Evolutionary conservation across 2,329 filamentous ascomycete genomes (phyloP).

Genomic region (Lecanicillium sp.): DNA sequence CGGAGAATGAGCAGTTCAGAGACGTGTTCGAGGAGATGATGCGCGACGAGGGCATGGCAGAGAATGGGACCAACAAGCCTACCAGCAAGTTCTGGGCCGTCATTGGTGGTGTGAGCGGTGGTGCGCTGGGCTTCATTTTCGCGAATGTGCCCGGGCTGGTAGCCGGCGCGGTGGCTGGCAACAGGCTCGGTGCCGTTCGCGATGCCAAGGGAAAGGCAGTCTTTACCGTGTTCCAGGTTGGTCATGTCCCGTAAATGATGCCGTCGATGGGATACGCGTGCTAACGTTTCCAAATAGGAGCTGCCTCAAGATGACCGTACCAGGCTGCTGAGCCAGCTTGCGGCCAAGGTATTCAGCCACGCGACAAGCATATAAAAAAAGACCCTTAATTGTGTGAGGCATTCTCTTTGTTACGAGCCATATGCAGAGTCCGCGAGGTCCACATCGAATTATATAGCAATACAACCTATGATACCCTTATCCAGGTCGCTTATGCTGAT

Average conservation of each 20-base stretch:
- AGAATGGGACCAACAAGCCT: conserved; percentile 49
- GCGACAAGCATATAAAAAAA: conserved; percentile 50
- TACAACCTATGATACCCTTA: conserved; percentile 2
- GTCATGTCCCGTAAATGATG: conserved; percentile 10
- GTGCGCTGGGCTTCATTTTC: conserved; percentile 88
- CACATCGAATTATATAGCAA: conserved; percentile 3
- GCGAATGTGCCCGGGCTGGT: conserved; percentile 85
- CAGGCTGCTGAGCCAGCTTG: conserved; percentile 73
- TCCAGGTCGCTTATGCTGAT: too few relatives aligned
- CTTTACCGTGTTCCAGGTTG: conserved; percentile 72
- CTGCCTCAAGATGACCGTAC: conserved; percentile 77
- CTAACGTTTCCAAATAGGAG: conserved; percentile 43
- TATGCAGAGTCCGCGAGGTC: background rate
- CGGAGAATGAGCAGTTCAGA: conserved; percentile 77
- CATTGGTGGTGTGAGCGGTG: conserved; percentile 78
- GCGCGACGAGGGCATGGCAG: conserved; percentile 74
- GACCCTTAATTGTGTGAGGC: background rate
- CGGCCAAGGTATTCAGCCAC: conserved; percentile 78
- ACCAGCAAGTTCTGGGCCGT: conserved; percentile 80
- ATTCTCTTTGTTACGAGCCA: background rate
- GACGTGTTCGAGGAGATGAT: conserved; percentile 87
- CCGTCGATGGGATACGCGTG: background rate
- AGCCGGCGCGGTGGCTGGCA: conserved; percentile 87
- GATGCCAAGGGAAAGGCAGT: conserved; percentile 94
- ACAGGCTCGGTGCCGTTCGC: conserved; percentile 79